Base-by-base conservation (phyloP, 202 grass and related monocot species). In the Zoysia matrella region DNA sequence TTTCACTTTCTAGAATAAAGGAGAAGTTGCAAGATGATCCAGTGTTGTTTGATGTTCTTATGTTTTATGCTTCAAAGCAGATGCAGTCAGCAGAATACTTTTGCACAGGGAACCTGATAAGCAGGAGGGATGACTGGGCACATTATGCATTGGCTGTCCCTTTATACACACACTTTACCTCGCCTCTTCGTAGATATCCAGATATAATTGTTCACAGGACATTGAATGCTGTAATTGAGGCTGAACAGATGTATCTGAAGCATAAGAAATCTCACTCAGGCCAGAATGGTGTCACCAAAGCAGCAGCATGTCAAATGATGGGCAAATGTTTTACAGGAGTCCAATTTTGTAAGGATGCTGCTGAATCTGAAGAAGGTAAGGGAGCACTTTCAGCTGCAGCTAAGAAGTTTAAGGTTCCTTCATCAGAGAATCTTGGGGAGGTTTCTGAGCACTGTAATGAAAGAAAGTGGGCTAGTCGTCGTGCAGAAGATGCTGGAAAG, bases 171-270 rank as follows among this genome's bases (percentile, higher is more conserved):
- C 96, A 98, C 86, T 98, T 98, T 51, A 98, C 92, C 62, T 98
- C 96, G 7, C 96, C 96, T 36, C 88, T 98, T 71, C 71, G 92
- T 80, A 92, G 96, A 83, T 98, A 98, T 79, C 85, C 96, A 81
- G 96, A 98, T 88, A 91, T 98, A 86, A 84, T 98, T 82, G 96
- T 98, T 73, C 96, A 98, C 73, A 90, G 92, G 80, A 95, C 80
- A 80, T 75, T 98, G 70, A 90, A 77, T 84, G 96, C 96, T 43
- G 89, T 90, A 73, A 70, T 95, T 72, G 92, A 93, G 57, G 92
- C 96, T 81, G 96, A 98, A 72, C 70, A 89, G 71, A 64, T 72
- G 70, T 97, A 87, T 94, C 62, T 84, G 67, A 92, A 97, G 77
- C 77, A 79, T 74, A 92, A 77, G 53, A 79, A 84, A 71, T 46